Base-by-base conservation (phyloP, 108 stramenopile species). In the Conticribra weissflogii region DNA sequence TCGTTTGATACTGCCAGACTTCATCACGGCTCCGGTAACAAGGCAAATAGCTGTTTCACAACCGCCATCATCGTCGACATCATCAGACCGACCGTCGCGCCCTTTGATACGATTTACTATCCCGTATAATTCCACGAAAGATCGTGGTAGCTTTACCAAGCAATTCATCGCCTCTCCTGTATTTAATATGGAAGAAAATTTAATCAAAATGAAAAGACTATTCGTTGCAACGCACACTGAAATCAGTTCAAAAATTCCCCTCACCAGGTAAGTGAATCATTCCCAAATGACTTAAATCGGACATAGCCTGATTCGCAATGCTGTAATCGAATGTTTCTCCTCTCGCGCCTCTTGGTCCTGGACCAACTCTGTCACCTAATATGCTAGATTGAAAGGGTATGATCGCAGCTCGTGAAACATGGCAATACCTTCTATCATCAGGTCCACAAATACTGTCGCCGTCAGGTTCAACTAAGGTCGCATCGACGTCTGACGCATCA, bases 11-110 rank as follows among this genome's bases (percentile, higher is more conserved):
- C 83, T 81, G 32, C 92, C 95, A 29, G 95, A 89, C 57, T 81
- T 67, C 88, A 96, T 89, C 8, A 96, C 90, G 25, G 89, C 66
- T 16, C 96, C 96, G 16, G 93, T 92, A 46, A 96, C 54, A 4
- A 96, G 85, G 68, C 96, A 96, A 44, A 96, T 90, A 3, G 96
- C 96, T 52, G 86, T 87, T 78, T 96, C 96, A 21, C 74, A 64
- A 24, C 86, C 76, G 50, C 68, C 74, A 25, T 89, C 88, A 25
- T 93, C 87, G 31, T 83, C 66, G 21, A 82, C 80, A 50, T 94
- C 91, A 44, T 83, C 81, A 31, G 78, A 48, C 21, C 85, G 59
- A 45, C 88, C 78, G 21, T 87, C 87, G 16, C 85, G 54, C 17
- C 87, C 86, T 68, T 94, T 94, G 28, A 94, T 86, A 49, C 83